These are phyloP conservation scores for Speleostelium caveatum DNA, from an alignment of 78 protist species.

Conservation along the genomic window DNA sequence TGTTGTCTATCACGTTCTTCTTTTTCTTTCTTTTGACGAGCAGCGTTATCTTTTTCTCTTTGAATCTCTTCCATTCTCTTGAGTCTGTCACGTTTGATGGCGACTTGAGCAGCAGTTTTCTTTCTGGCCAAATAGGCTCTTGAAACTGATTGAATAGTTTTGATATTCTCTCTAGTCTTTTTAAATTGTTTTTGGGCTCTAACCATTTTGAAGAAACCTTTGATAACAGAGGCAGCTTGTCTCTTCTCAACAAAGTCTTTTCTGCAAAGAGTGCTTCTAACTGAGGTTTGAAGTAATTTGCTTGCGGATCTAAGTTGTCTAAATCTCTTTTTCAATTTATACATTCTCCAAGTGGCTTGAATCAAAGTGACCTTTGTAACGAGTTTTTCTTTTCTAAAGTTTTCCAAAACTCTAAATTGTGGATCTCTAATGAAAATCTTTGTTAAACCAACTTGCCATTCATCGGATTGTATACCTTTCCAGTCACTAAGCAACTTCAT, in stretches of 20 bases:
- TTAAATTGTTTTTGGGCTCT: slow-evolving; percentile 19
- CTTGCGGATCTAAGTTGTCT: neutral
- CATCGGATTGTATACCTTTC: slow-evolving; percentile 15
- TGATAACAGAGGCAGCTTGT: slow-evolving; percentile 40
- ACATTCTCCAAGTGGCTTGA: slow-evolving; percentile 58
- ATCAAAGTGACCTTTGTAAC: slow-evolving; percentile 25
- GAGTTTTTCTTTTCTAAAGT: slow-evolving; percentile 40
- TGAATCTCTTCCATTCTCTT: slow-evolving; percentile 45
- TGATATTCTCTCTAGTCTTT: neutral
- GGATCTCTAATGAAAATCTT: slow-evolving; percentile 81
- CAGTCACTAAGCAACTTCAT: neutral
- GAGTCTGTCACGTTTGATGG: slow-evolving; percentile 19
- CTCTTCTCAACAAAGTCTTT: slow-evolving; percentile 17
- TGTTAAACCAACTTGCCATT: slow-evolving; percentile 69
- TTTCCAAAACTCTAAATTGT: slow-evolving; percentile 36
- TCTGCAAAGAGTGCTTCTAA: slow-evolving; percentile 7
- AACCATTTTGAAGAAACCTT: slow-evolving; percentile 57
- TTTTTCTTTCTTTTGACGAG: slow-evolving; percentile 17
- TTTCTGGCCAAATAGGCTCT: slow-evolving; percentile 52
- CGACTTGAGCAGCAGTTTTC: neutral
- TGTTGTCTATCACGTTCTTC: slow-evolving; percentile 62
- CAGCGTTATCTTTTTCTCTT: slow-evolving; percentile 47
- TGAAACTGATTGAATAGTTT: neutral
- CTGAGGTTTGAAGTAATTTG: slow-evolving; percentile 10
- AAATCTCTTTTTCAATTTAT: slow-evolving; percentile 29